Percentiles rank a stretch among this genome's conserved stretches.
Conservation (phyloP, 331 rosid species). For the Rhamnella rubrinervis region DNA sequence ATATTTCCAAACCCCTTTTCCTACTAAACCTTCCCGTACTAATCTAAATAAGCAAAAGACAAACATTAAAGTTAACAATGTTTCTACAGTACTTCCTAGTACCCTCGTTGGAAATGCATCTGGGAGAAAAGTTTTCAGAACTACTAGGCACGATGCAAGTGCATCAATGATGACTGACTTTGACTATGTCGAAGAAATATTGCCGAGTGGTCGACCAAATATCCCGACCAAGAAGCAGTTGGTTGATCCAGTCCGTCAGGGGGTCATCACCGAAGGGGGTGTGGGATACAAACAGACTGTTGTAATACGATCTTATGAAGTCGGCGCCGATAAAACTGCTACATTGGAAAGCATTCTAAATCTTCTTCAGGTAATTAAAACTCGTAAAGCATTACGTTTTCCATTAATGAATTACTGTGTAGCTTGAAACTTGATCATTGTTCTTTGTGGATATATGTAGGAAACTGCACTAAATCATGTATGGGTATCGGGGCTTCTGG, state of each 20-base stretch:
- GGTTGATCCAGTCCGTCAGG: not conserved
- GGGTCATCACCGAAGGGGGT: not conserved
- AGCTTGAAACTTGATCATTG: not conserved
- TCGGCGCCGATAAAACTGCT: not conserved
- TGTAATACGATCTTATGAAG: not conserved
- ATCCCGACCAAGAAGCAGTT: not conserved
- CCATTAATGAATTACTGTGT: not conserved
- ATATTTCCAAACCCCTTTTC: no score
- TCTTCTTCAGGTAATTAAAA: not conserved
- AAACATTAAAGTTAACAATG: no score
- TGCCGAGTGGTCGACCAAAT: not conserved
- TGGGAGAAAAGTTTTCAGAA: no score
- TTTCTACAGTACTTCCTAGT: no score
- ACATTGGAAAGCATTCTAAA: not conserved
- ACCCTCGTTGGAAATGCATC: no score
- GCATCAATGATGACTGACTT: no score
- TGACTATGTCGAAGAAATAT: no score
- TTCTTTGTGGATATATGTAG: not conserved
- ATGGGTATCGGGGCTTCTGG: slow-evolving; percentile 67
- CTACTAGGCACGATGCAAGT: no score
- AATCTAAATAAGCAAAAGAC: no score
- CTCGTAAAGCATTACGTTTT: not conserved
- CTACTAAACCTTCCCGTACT: no score
- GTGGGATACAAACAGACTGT: not conserved
- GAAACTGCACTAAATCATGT: slow-evolving; percentile 67